Evolutionary conservation across 305 asterid genomes (phyloP), one percentile per base, ranked within the genome.

Genomic region (Withania somnifera): DNA sequence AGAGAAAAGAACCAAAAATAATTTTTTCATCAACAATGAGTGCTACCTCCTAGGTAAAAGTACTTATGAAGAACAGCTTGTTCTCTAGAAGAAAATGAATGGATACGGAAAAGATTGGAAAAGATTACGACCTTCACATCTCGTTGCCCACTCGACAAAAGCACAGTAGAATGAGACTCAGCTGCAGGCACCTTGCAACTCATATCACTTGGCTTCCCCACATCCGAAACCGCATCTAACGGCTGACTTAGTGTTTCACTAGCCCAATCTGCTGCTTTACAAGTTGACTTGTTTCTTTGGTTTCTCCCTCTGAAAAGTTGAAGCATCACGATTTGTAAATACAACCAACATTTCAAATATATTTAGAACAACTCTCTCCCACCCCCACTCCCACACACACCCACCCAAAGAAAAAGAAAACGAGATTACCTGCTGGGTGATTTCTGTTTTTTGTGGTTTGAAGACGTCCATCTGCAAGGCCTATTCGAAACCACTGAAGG

Each of bases 401-500:
- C n/a, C n/a, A n/a, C n/a, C 11, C 36, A 20, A 26, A 17, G 11
- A 75, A 28, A 5, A 80, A 45, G 77, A 73, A 58, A 32, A 51
- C 5, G 6, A 7, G 88, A 45, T 75, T 17, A 94, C 99, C 98
- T 90, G 90, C 80, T 86, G 10, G 92, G 90, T 75, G 92, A 91
- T 87, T 90, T 92, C 83, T 83, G 89, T 67, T 85, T 90, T 81
- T 88, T 90, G 66, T 84, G 85, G 69, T 84, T 81, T 54, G 81
- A 67, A 80, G 86, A 58, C 81, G 82, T 89, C 83, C 93, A 92
- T 85, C 88, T 90, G 64, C 81, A 87, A 52, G 90, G 86, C 69
- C 85, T 91, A 82, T 84, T 92, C 73, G 79, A 57, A 51, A 88
- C 92, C 45, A 75, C 47, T 13, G 94, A 90, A 79, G 93, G 94